Base-by-base conservation (phyloP, 2,329 filamentous ascomycete genomes). In the Nigrospora osmanthi region DNA sequence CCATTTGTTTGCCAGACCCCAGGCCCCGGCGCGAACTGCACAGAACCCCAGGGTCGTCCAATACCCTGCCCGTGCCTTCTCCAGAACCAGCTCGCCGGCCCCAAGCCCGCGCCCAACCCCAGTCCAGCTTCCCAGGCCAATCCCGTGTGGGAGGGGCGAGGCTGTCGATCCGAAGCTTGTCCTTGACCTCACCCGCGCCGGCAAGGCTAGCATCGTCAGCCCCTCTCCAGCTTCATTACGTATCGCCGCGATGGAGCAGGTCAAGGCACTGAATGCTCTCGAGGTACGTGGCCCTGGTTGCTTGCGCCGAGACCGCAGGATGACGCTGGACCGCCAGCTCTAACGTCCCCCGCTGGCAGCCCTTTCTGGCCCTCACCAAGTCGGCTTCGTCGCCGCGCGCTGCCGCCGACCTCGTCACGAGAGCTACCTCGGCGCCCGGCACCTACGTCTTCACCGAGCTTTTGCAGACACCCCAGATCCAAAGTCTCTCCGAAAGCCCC, bases 381-480 rank as follows among this genome's bases (percentile, higher is more conserved):
- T 87, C 89, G 11, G 89, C 88, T 50, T 87, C 81, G 7, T 89
- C 89, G 11, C 84, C 89, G 35, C 84, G 87, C 55, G 88, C 89
- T 47, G 85, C 90, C 36, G 84, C 87, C 58, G 89, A 95, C 62
- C 80, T 97, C 44, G 79, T 97, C 62, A 81, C 76, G 38, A 87
- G 89, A 67, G 93, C 90, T 49, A 97, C 89, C 42, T 89, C 89
- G n/a, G 83, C 83, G 45, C 81, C 87, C 28, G 87, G 89, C 65
- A 95, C 90, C 52, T 98, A 85, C 65, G 78, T 97, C 67, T 98
- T 98, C 70, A 81, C 87, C 54, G 91, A 97, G 69, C 83, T 98
- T n/a, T 81, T 98, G 34, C 77, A 86, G 56, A 81, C 83, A 1
- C 81, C 87, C 0, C 81, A 88, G 55, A 82, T 97, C 53, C 86